phyloP scores from a whole-genome alignment of 768 basidiomycete genomes.

The Lactarius hatsudake region DNA sequence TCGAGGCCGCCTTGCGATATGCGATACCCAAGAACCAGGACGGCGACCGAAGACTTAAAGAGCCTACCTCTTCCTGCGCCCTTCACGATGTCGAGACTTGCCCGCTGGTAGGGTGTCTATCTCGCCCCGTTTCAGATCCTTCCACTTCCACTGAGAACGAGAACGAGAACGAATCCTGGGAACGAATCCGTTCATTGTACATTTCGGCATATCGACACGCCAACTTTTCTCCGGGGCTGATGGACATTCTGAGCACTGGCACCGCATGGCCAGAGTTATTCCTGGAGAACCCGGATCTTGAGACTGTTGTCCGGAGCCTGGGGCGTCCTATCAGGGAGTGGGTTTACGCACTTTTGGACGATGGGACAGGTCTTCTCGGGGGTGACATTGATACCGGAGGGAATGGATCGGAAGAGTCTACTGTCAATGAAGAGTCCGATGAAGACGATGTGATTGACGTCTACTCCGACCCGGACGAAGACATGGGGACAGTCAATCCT shows the following conservation, averaged over 20 bases:
- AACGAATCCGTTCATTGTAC: constrained; percentile 48
- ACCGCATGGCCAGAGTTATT: constrained; percentile 73
- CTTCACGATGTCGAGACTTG: constrained; percentile 60
- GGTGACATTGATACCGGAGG: constrained; percentile 29
- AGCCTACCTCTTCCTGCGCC: constrained; percentile 57
- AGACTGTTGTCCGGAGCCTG: constrained; percentile 61
- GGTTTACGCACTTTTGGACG: constrained; percentile 66
- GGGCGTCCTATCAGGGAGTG: constrained; percentile 61
- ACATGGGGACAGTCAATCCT: constrained; percentile 43
- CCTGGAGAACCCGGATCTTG: constrained; percentile 73
- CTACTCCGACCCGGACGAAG: constrained; percentile 56
- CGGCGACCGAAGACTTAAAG: constrained; percentile 43
- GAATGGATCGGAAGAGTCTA: constrained; percentile 29
- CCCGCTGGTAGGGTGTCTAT: constrained; percentile 52
- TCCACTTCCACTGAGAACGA: constrained; percentile 10
- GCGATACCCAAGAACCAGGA: constrained; percentile 62
- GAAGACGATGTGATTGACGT: constrained; percentile 63
- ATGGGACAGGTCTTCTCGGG: constrained; percentile 59
- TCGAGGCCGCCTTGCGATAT: constrained; percentile 74
- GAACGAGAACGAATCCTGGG: constrained; percentile 7
- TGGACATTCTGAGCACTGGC: constrained; percentile 59
- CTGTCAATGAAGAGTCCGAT: constrained; percentile 44
- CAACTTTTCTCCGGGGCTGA: constrained; percentile 49
- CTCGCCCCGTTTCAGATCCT: constrained; percentile 36
- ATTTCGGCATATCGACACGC: constrained; percentile 63